Base-by-base conservation (phyloP, 306 rosid genomes). In the Gynostemma pentaphyllum region DNA sequence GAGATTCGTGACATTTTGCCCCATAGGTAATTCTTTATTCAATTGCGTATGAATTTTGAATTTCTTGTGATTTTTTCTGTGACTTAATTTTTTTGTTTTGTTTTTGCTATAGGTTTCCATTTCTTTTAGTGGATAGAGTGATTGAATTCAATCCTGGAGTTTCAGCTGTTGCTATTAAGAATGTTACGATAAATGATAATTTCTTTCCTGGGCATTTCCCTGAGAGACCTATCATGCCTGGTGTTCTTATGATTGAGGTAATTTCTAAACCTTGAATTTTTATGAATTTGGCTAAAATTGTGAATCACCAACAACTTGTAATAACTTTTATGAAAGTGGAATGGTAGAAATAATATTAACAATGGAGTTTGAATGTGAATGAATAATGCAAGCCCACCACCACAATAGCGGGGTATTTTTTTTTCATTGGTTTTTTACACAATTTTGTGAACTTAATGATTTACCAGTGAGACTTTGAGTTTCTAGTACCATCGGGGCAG, bases 141-240 rank as follows among this genome's bases (percentile, higher is more conserved):
- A 70, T 79, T 27, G 84, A 75, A 62, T 75, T 45, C 68, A 75
- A 69, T 57, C 78, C 74, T 18, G 81, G 81, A 18, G 71, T 75
- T 54, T 72, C 84, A 32, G 81, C 73, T 54, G 84, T 79, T 65
- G 84, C 81, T 21, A 79, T 79, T 21, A 79, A 79, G 78, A 79
- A 79, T 61, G 75, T 79, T 4, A 88, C 96, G 0, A 92, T 92
- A 23, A 92, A 88, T 73, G 99, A 92, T 46, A 86, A 84, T 72
- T 92, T 86, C 69, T 92, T 92, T 71, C 90, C 95, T n/a, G 99
- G 99, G 23, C 99, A 92, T 76, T 92, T 92, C 62, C 99, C 96
- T 0, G 99, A 82, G 64, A 84, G 94, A 66, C 99, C 99, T 2
- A 92, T 88, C 46, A 88, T 92, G 94, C 97, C 97, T 45, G 96